Conservation (phyloP, 768 basidiomycete species). For the Suillus spraguei region DNA sequence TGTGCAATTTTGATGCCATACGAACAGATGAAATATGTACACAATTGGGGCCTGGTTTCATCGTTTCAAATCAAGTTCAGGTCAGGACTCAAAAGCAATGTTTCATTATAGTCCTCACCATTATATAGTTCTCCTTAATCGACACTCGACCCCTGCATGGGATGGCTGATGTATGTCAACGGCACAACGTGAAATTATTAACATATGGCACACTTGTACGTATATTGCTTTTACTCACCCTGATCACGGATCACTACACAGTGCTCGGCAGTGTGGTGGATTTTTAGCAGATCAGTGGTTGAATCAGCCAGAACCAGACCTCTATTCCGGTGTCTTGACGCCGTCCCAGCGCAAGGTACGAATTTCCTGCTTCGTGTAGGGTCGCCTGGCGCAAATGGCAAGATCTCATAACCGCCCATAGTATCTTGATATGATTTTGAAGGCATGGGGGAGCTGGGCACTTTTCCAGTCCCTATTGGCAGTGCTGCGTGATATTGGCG, state of each 20-base stretch:
- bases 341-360: constrained; percentile 83
- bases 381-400: constrained; percentile 1
- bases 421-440: constrained; percentile 85
- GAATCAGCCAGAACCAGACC: constrained; percentile 65
- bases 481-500: constrained; percentile 63
- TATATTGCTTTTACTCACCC: constrained; percentile 13
- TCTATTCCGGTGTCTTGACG: constrained; percentile 66
- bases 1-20: constrained; percentile 81
- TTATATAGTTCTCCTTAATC: constrained; percentile 72
- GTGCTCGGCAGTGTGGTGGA: constrained; percentile 67
- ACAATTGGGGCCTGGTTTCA: constrained; percentile 64
- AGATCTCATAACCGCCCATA: constrained; percentile 30
- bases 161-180: constrained; percentile 76
- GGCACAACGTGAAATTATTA: constrained; percentile 71
- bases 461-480: constrained; percentile 70
- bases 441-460: constrained; percentile 77
- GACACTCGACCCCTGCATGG: constrained; percentile 77
- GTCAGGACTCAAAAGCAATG: constrained; percentile 37
- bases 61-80: constrained; percentile 86
- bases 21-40: constrained; percentile 82
- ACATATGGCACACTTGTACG: constrained; percentile 83
- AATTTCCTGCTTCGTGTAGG: constrained; percentile 2
- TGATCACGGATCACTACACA: constrained; percentile 12
- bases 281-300: constrained; percentile 82
- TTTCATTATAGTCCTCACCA: constrained; percentile 16